Conservation (phyloP, 1,139 yeast genomes). For the Candida frijolesensis region DNA sequence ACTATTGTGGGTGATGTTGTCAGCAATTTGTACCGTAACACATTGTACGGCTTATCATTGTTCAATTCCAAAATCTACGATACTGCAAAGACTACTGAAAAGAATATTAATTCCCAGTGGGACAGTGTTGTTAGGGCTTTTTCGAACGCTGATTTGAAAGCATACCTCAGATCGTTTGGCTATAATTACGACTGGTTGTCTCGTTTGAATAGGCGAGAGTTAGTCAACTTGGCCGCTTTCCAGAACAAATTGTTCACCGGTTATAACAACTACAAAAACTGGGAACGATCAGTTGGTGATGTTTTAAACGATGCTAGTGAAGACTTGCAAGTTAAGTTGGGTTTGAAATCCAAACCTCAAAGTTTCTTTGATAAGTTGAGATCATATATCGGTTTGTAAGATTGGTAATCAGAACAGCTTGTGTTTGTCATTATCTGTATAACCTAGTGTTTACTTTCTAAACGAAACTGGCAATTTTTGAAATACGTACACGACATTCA, state of each 20-base stretch:
- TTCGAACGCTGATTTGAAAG: slow-evolving; percentile 55
- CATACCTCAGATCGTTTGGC: slow-evolving; percentile 57
- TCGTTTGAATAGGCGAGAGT: slow-evolving; percentile 44
- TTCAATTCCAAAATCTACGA: slow-evolving; percentile 13
- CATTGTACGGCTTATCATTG: slow-evolving; percentile 12
- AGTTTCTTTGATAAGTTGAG: slow-evolving; percentile 9
- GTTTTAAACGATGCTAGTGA: slow-evolving; percentile 22
- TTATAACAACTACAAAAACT: slow-evolving; percentile 17
- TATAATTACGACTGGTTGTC: slow-evolving; percentile 34
- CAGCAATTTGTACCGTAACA: slow-evolving; percentile 7
- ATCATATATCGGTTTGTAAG: slow-evolving; percentile 9
- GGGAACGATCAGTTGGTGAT: slow-evolving; percentile 29
- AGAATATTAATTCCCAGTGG: slow-evolving; percentile 33
- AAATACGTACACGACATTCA: slow-evolving; percentile 1
- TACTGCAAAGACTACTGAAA: slow-evolving; percentile 25
- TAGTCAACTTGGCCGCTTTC: slow-evolving; percentile 47
- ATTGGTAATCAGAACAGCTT: not conserved
- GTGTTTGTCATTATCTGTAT: not conserved
- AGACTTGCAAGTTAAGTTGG: slow-evolving; percentile 20
- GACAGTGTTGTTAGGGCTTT: slow-evolving; percentile 33
- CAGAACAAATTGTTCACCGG: slow-evolving; percentile 37
- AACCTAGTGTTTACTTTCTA: slow-evolving; percentile 1
- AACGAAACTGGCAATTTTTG: slow-evolving; percentile 1
- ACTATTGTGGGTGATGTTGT: slow-evolving; percentile 7
- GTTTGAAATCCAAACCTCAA: slow-evolving; percentile 19